Percentiles rank a stretch among this genome's conserved stretches.
phyloP scores from a whole-genome alignment of 148 eudicot species.

The Rhododendron williamsianum region DNA sequence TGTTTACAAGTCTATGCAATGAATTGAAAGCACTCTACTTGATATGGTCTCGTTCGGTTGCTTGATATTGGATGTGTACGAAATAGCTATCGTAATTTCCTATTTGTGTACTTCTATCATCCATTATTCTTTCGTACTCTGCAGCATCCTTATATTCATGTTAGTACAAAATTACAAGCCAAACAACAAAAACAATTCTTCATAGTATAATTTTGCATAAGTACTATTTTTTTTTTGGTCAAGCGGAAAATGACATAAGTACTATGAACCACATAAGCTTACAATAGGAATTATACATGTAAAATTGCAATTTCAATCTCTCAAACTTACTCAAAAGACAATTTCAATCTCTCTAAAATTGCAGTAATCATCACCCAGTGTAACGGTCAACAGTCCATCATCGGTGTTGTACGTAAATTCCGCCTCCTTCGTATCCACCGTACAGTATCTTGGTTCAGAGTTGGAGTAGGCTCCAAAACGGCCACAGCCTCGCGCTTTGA shows the following conservation, averaged over 20 bases:
- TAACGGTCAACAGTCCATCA: slow-evolving; percentile 38
- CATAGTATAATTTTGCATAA: neutral
- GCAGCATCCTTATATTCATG: neutral
- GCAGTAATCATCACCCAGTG: slow-evolving; percentile 40
- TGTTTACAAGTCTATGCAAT: too few relatives aligned
- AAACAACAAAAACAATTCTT: neutral
- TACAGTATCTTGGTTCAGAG: neutral
- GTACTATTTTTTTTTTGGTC: neutral
- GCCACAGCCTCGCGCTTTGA: slow-evolving; percentile 41
- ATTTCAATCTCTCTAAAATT: slow-evolving; percentile 34
- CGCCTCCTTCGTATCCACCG: slow-evolving; percentile 20
- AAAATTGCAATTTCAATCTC: too few relatives aligned
- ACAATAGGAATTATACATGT: neutral
- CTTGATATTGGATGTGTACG: too few relatives aligned
- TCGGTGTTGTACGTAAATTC: neutral
- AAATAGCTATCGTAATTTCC: too few relatives aligned
- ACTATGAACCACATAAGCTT: neutral
- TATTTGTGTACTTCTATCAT: neutral
- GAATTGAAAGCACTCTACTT: too few relatives aligned
- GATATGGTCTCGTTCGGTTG: too few relatives aligned
- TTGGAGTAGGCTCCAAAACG: slow-evolving; percentile 50
- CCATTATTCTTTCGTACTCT: neutral
- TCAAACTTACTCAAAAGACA: slow-evolving; percentile 19
- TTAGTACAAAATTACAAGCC: neutral
- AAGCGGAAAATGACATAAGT: neutral